Base-by-base conservation (phyloP, 2,329 filamentous ascomycete genomes). In the Pestalotiopsis sp. region DNA sequence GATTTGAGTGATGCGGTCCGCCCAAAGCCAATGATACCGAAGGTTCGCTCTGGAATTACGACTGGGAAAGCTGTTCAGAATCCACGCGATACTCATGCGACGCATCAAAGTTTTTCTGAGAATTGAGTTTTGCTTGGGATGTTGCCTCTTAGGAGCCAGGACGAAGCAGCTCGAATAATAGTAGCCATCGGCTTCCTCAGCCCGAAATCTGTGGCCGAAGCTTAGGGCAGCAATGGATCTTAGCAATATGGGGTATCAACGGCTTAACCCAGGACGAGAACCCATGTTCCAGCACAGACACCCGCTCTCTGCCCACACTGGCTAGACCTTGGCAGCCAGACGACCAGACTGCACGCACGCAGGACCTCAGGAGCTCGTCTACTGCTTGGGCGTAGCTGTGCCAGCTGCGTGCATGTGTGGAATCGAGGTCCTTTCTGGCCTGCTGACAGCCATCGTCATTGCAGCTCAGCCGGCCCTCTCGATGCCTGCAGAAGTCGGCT, bases 161-260 rank as follows among this genome's bases (percentile, higher is more conserved):
- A 9, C 31, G 31, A 36, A 27, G 27, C 27, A 59, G 23, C 57
- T 36, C 14, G 45, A 52, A 20, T 23, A 23, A 59, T 7, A 59
- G 57, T 36, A 39, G 59, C n/a, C 59, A 20, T 62, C 31, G 59
- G 31, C 36, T 36, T 36, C 17, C 31, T 62, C 14, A 38, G 59
- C 11, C 59, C 27, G 59, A 62, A 62, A 36, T 59, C 57, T 59
- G 57, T 27, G 31, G 31, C 23, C 36, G 27, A 23, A 62, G 61
- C 61, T 64, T 64, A 64, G 61, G 61, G 61, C 39, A 64, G 61
- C 39, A 52, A 64, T 64, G 14, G 61, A 39, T 49, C 41, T 49
- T 64, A 64, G 61, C 61, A 25, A 13, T 64, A 64, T 64, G 61
- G 61, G 61, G 61, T 64, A 64, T 64, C 61, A 52, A 49, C 61